A percentile compares a stretch with the other conserved stretches of the same genome.
These are phyloP conservation scores for Penicillium mononematosum DNA, from an alignment of 495 filamentous ascomycete species.

Conservation along the genomic window DNA sequence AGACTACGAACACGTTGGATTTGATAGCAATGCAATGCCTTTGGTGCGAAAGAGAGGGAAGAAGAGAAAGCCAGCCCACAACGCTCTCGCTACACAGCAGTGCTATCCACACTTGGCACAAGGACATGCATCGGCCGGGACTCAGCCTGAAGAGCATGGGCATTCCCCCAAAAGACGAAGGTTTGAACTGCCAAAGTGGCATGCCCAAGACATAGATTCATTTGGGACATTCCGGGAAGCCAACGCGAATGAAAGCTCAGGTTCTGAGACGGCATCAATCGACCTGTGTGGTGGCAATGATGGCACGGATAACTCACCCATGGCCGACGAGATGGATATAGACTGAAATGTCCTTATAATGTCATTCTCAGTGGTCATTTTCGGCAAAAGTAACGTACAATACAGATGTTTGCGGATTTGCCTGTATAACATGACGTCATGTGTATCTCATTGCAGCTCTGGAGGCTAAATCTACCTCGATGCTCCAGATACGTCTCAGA, in stretches of 20 bases:
- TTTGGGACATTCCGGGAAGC: conserved; percentile 21
- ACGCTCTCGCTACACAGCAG: background rate
- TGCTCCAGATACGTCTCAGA: background rate
- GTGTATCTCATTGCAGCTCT: conserved; percentile 18
- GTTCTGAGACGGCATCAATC: conserved; percentile 23
- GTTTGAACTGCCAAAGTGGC: conserved; percentile 18
- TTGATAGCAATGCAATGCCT: background rate
- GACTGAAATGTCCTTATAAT: conserved; percentile 21
- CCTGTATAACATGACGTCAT: conserved; percentile 24
- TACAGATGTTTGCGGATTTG: background rate
- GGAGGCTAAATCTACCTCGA: background rate
- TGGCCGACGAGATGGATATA: conserved; percentile 33
- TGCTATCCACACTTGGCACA: background rate
- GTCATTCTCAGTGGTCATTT: background rate
- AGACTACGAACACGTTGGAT: conserved; percentile 25
- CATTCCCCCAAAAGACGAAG: conserved; percentile 31
- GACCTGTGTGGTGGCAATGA: conserved; percentile 17
- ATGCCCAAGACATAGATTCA: conserved; percentile 7
- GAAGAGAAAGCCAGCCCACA: conserved; percentile 38
- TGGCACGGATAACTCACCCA: conserved; percentile 11
- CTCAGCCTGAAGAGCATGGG: conserved; percentile 10
- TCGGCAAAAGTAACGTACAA: background rate
- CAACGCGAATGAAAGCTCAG: conserved; percentile 23
- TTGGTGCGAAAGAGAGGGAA: conserved; percentile 28
- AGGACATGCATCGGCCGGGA: conserved; percentile 11